These are phyloP conservation scores for Kwoniella europaea DNA, from an alignment of 768 basidiomycete species.

Conservation along the genomic window DNA sequence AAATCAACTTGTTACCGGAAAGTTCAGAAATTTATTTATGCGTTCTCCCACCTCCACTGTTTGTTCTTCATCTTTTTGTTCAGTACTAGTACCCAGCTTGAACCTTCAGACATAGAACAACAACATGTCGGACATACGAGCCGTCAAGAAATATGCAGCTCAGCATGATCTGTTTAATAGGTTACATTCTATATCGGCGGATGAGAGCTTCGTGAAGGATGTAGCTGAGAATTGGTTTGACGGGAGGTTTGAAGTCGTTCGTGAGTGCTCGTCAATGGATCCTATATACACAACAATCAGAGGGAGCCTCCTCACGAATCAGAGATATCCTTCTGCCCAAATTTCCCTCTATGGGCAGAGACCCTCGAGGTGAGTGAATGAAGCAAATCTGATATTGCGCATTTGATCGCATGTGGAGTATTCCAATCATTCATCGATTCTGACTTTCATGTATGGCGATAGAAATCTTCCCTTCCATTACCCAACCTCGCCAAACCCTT, in stretches of 20 bases:
- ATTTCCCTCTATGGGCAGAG: slow-evolving; percentile 68
- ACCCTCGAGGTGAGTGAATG: slow-evolving; percentile 65
- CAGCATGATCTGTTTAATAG: slow-evolving; percentile 77
- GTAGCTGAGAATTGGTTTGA: slow-evolving; percentile 62
- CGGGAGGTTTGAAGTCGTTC: slow-evolving; percentile 54
- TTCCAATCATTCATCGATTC: too few species aligned
- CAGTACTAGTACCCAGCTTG: neutral
- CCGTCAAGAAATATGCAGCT: slow-evolving; percentile 49
- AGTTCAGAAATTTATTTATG: too few species aligned
- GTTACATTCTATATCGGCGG: slow-evolving; percentile 80
- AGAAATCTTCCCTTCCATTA: slow-evolving; percentile 76
- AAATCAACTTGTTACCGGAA: too few species aligned
- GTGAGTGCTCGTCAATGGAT: slow-evolving; percentile 48
- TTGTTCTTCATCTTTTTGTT: too few species aligned
- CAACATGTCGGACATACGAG: slow-evolving; percentile 19
- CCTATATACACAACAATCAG: too few species aligned
- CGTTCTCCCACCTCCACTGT: too few species aligned
- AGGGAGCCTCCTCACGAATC: too few species aligned
- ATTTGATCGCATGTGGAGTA: too few species aligned
- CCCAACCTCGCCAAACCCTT: slow-evolving; percentile 70
- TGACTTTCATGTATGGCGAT: neutral
- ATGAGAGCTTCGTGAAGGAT: slow-evolving; percentile 70
- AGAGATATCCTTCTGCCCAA: slow-evolving; percentile 49
- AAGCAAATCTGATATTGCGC: too few species aligned
- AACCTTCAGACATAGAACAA: neutral